Percentiles rank a stretch among this genome's conserved stretches.
Conservation (phyloP, 371 early-diverging fungal genomes). For the Ordospora pajunii region DNA sequence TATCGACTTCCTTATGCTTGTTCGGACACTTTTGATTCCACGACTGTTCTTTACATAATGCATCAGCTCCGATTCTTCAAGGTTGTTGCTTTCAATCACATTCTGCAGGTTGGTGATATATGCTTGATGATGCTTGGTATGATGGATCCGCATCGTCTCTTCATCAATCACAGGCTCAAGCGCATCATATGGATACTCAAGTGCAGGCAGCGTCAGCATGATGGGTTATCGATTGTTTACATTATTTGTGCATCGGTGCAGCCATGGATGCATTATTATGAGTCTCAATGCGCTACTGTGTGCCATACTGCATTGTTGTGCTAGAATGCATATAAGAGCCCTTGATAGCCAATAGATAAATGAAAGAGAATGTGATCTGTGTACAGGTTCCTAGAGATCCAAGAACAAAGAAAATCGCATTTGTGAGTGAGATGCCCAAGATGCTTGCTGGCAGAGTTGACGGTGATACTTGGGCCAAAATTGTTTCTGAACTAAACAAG, state of each 20-base stretch:
- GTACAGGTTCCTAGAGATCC: conserved; percentile 6
- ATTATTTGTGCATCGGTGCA: no score
- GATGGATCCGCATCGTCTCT: conserved; percentile 88
- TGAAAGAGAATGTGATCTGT: neutral
- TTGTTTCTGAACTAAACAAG: neutral
- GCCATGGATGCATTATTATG: no score
- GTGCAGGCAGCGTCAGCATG: conserved; percentile 32
- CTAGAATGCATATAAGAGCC: no score
- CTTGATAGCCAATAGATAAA: neutral
- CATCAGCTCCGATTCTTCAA: conserved; percentile 17
- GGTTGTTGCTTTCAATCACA: conserved; percentile 60
- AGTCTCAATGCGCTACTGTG: no score
- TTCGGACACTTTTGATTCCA: conserved; percentile 62
- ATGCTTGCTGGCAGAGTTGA: neutral
- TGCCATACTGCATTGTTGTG: no score
- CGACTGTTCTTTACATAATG: conserved; percentile 65
- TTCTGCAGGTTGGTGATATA: conserved; percentile 67
- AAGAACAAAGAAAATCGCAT: neutral
- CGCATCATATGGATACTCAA: conserved; percentile 47
- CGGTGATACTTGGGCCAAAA: neutral
- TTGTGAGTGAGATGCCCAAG: neutral
- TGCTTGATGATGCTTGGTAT: conserved; percentile 82
- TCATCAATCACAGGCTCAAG: conserved; percentile 60
- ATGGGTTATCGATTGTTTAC: neutral
- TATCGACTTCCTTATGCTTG: conserved; percentile 67